These are phyloP conservation scores for Aspergillus candidus DNA, from an alignment of 2,329 filamentous ascomycete species.

Conservation along the genomic window DNA sequence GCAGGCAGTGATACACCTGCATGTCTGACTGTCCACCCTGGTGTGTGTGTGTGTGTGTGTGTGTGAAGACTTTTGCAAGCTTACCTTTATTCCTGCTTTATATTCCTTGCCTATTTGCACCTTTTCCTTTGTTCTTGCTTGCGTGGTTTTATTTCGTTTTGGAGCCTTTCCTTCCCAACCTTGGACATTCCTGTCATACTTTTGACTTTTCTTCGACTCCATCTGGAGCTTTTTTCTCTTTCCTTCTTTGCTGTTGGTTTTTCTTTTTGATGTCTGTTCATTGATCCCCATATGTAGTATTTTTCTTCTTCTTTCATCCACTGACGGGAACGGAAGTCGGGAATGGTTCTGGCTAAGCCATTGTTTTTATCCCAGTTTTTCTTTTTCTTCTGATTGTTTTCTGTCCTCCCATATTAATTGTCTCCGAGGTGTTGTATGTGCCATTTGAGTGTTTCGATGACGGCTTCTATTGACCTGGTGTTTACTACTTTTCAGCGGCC, in stretches of 20 bases:
- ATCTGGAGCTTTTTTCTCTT: constrained; percentile 10
- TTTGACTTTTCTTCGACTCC: constrained; percentile 16
- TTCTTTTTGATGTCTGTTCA: constrained; percentile 18
- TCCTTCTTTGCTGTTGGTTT: constrained; percentile 18
- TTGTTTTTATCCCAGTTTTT: constrained; percentile 19
- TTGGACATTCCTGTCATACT: constrained; percentile 6
- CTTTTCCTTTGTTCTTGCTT: background rate
- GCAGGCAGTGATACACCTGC: no score
- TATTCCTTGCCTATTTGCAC: no score
- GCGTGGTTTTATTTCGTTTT: constrained; percentile 6
- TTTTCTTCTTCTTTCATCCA: constrained; percentile 11
- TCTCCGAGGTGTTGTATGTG: constrained; percentile 10
- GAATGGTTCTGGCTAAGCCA: constrained; percentile 23
- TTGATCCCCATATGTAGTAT: constrained; percentile 19
- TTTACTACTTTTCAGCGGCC: constrained; percentile 11
- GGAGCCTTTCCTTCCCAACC: constrained; percentile 12
- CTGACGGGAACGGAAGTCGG: constrained; percentile 17
- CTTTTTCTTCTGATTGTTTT: constrained; percentile 17
- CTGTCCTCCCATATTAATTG: constrained; percentile 6
- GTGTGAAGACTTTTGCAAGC: no score
- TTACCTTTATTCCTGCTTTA: no score
- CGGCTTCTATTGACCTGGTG: constrained; percentile 11
- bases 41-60: no score
- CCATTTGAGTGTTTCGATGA: constrained; percentile 17
- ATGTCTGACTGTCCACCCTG: no score